Conservation (phyloP, 176 grass and related monocot genomes). For the Rhynchospora pubera region DNA sequence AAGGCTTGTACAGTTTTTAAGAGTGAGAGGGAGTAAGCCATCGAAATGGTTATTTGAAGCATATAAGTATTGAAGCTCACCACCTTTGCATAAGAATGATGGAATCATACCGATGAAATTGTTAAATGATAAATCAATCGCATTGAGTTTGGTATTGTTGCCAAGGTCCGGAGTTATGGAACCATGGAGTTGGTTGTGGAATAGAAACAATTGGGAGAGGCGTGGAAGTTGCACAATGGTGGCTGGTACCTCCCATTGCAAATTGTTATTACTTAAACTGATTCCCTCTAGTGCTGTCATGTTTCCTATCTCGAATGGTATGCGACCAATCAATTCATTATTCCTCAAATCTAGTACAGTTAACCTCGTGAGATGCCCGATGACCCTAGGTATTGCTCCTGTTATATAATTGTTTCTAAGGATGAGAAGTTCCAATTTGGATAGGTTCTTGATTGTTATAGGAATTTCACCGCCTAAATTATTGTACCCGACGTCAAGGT, state of each 20-base stretch:
- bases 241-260: slow-evolving; percentile 10
- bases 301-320: slow-evolving; percentile 33
- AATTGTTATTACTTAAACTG: slow-evolving; percentile 14
- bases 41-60: slow-evolving; percentile 20
- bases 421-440: not conserved
- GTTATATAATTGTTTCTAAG: no score
- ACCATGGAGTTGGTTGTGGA: slow-evolving; percentile 17
- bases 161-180: slow-evolving; percentile 6
- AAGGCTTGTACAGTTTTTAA: slow-evolving; percentile 21
- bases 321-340: no score
- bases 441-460: not conserved
- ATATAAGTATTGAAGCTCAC: not conserved
- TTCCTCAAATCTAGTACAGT: no score
- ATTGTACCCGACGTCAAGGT: no score
- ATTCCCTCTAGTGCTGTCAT: slow-evolving; percentile 20
- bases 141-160: not conserved
- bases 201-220: not conserved
- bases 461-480: not conserved
- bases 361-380: no score
- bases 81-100: not conserved
- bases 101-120: slow-evolving; percentile 19
- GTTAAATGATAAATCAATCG: slow-evolving; percentile 25
- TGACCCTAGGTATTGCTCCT: not conserved
- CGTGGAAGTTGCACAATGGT: slow-evolving; percentile 14
- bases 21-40: slow-evolving; percentile 4